Conservation (phyloP, 805 yeast species). For the Cephaloascus albidus region DNA sequence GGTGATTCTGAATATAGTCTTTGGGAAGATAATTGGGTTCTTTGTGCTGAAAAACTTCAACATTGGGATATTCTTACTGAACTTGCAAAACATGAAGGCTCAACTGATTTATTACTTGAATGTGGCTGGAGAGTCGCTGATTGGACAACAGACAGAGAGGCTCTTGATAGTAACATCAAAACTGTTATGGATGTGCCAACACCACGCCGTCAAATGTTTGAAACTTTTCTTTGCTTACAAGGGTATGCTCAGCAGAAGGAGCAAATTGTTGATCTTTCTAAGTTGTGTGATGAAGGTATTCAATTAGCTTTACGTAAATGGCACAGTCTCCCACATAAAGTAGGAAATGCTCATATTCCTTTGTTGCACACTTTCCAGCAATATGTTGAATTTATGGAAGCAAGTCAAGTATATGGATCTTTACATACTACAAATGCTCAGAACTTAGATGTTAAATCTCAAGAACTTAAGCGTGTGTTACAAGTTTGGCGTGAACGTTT, state of each 20-base stretch:
- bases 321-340: constrained; percentile 77
- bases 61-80: constrained; percentile 98
- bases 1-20: constrained; percentile 90
- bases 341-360: constrained; percentile 80
- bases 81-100: constrained; percentile 95
- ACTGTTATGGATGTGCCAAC: constrained; percentile 98
- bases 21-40: constrained; percentile 99
- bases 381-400: constrained; percentile 95
- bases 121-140: constrained; percentile 99
- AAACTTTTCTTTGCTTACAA: constrained; percentile 87
- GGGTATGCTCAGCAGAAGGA: constrained; percentile 89
- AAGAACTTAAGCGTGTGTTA: constrained; percentile 85
- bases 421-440: constrained; percentile 85
- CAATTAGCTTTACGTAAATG: constrained; percentile 87
- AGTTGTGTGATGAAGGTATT: constrained; percentile 91
- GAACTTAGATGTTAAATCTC: constrained; percentile 85
- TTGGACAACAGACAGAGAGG: constrained; percentile 93
- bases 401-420: constrained; percentile 86
- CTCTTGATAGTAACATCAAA: constrained; percentile 87
- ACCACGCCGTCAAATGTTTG: constrained; percentile 91
- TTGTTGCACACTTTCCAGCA: constrained; percentile 93
- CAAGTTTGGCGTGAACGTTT: constrained; percentile 98
- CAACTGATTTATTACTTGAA: constrained; percentile 87
- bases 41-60: constrained; percentile 93
- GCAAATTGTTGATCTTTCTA: constrained; percentile 74